Evolutionary conservation across 306 rosid genomes (phyloP).

Genomic region (Citrullus amarus): DNA sequence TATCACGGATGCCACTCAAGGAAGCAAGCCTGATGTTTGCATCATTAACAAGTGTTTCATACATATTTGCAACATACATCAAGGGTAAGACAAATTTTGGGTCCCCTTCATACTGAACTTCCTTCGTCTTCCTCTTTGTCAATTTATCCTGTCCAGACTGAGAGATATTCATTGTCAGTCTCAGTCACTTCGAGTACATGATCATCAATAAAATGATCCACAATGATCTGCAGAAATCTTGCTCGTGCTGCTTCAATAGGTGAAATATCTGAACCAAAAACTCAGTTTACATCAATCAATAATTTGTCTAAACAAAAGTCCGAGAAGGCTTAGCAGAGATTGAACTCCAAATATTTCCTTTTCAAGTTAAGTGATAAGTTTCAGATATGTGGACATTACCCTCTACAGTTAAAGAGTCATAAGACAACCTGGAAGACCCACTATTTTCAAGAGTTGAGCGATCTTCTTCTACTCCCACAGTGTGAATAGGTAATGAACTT

Average conservation of each 20-base stretch:
- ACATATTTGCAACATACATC: constrained; percentile 97
- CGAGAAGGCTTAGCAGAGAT: neutral
- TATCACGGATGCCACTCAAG: constrained; percentile 75
- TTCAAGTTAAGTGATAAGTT: neutral
- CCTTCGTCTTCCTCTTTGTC: constrained; percentile 67
- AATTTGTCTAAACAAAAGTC: constrained; percentile 3
- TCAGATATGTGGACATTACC: constrained; percentile 25
- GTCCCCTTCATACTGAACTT: constrained; percentile 73
- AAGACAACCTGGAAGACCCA: constrained; percentile 50
- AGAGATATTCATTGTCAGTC: constrained; percentile 41
- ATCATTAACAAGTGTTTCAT: constrained; percentile 63
- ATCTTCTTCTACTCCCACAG: constrained; percentile 66
- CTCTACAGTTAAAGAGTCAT: constrained; percentile 41
- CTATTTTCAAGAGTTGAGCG: constrained; percentile 58
- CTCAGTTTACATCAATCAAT: constrained; percentile 12
- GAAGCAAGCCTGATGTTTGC: constrained; percentile 76
- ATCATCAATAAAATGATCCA: constrained; percentile 62
- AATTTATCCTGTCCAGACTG: constrained; percentile 60
- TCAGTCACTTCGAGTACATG: constrained; percentile 49
- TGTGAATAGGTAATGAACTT: constrained; percentile 55
- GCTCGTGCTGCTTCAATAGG: constrained; percentile 83
- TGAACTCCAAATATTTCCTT: neutral
- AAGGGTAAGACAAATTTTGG: constrained; percentile 61
- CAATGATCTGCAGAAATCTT: constrained; percentile 67
- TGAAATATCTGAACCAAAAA: constrained; percentile 44